Percentiles rank a stretch among this genome's conserved stretches.
phyloP scores from a whole-genome alignment of 768 basidiomycete genomes.

The Chalciporus pseudorubinellus region DNA sequence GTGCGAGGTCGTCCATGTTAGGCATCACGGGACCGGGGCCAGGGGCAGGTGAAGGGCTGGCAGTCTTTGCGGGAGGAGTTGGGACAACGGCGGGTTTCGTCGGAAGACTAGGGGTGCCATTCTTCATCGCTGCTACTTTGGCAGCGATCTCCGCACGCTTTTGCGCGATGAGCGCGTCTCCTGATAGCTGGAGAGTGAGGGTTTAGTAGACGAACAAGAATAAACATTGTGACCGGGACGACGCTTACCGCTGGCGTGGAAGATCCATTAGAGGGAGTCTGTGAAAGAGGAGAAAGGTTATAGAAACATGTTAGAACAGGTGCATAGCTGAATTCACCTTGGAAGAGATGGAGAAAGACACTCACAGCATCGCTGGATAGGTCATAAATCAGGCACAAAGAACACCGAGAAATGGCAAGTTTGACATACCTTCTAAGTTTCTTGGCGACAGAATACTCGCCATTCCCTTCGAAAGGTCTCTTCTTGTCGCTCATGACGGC shows the following conservation, averaged over 20 bases:
- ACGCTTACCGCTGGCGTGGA: slow-evolving; percentile 44
- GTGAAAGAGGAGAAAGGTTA: slow-evolving; percentile 51
- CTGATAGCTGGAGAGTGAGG: slow-evolving; percentile 39
- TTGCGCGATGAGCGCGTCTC: slow-evolving; percentile 72
- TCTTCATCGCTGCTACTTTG: slow-evolving; percentile 76
- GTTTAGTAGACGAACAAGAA: neutral
- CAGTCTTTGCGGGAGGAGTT: slow-evolving; percentile 18
- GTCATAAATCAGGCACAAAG: slow-evolving; percentile 9
- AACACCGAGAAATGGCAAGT: slow-evolving; percentile 16
- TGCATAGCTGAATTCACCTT: slow-evolving; percentile 73
- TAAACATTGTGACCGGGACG: neutral
- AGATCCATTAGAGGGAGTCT: slow-evolving; percentile 53
- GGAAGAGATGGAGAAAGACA: slow-evolving; percentile 38
- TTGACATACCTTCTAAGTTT: slow-evolving; percentile 60
- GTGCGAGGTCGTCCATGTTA: slow-evolving; percentile 60
- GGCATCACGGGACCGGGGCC: slow-evolving; percentile 42
- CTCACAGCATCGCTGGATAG: slow-evolving; percentile 66
- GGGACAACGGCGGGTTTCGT: slow-evolving; percentile 27
- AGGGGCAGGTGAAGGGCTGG: slow-evolving; percentile 40
- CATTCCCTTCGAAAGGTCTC: slow-evolving; percentile 55
- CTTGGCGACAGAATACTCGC: slow-evolving; percentile 49
- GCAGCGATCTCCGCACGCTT: slow-evolving; percentile 84
- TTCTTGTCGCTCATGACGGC: slow-evolving; percentile 65
- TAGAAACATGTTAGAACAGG: slow-evolving; percentile 63
- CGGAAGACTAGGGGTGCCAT: slow-evolving; percentile 31